Percentiles rank a stretch among this genome's conserved stretches.
Evolutionary conservation across 2,329 filamentous ascomycete genomes (phyloP).

Genomic region (Fusarium paranaense): DNA sequence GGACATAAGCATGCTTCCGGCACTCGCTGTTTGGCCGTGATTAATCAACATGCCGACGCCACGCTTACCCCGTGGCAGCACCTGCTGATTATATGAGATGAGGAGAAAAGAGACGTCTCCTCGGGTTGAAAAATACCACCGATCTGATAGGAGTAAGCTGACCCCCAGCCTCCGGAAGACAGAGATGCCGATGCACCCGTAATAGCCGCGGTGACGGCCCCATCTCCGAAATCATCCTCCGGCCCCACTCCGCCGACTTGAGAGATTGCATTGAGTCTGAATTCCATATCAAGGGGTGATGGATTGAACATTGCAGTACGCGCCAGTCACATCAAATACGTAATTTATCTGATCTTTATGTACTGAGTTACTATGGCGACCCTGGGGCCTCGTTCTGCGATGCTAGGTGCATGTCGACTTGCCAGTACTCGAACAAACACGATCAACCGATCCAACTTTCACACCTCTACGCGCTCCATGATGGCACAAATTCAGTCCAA

Average conservation of each 20-base stretch:
- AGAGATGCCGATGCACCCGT: neutral
- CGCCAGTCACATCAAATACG: neutral
- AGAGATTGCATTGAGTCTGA: neutral
- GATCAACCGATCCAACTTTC: neutral
- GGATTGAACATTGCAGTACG: neutral
- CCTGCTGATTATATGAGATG: neutral
- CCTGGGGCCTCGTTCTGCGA: neutral
- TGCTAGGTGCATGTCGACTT: neutral
- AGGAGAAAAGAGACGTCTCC: neutral
- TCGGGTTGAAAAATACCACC: neutral
- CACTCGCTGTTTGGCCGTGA: neutral
- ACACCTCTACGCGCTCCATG: neutral
- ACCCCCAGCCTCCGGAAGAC: neutral
- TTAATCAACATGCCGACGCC: neutral
- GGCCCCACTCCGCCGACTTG: neutral
- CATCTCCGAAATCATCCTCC: neutral
- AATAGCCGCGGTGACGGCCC: neutral
- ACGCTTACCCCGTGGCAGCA: neutral
- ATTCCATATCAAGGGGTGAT: neutral
- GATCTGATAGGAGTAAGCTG: neutral
- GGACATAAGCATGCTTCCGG: neutral
- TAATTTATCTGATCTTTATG: rapidly evolving
- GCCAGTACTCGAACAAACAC: neutral
- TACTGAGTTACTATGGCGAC: neutral
- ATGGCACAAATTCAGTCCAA: neutral